These are phyloP conservation scores for Xerocomellus amylosporus DNA, from an alignment of 768 basidiomycete species.

Conservation along the genomic window DNA sequence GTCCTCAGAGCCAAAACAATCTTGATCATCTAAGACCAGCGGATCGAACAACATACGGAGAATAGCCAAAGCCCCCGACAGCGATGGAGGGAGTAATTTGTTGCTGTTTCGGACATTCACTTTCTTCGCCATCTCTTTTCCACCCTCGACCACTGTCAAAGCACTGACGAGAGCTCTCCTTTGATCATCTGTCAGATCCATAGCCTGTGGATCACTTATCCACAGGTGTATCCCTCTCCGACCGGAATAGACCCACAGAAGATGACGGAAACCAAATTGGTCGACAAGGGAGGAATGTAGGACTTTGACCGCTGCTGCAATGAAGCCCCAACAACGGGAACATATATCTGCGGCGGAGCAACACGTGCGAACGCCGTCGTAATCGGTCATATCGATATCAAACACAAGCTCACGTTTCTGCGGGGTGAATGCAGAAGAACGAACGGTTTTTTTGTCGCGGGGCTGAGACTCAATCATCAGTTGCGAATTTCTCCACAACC, in stretches of 20 bases:
- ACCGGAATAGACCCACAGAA: constrained; percentile 98
- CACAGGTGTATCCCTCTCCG: constrained; percentile 98
- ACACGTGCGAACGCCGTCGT: constrained; percentile 92
- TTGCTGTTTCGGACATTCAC: constrained; percentile 62
- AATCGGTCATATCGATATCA: constrained; percentile 99
- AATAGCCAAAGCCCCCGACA: constrained; percentile 53
- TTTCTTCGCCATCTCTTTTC: constrained; percentile 78
- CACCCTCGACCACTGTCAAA: constrained; percentile 78
- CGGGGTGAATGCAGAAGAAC: constrained; percentile 66
- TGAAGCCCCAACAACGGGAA: constrained; percentile 91
- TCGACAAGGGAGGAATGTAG: constrained; percentile 76
- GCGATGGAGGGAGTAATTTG: constrained; percentile 62
- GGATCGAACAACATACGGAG: constrained; percentile 58
- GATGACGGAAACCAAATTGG: constrained; percentile 86
- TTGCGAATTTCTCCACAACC: background rate
- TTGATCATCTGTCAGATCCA: constrained; percentile 90
- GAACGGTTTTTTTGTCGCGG: constrained; percentile 81
- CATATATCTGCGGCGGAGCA: constrained; percentile 92
- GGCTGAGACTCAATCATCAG: constrained; percentile 50
- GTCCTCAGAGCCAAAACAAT: constrained; percentile 68
- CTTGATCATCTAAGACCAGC: constrained; percentile 77
- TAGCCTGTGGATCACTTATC: constrained; percentile 87
- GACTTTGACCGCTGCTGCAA: constrained; percentile 86
- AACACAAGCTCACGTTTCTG: constrained; percentile 90
- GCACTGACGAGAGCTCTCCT: constrained; percentile 83